Conservation (phyloP, 257 asterid genomes). For the Plantago elongata region DNA sequence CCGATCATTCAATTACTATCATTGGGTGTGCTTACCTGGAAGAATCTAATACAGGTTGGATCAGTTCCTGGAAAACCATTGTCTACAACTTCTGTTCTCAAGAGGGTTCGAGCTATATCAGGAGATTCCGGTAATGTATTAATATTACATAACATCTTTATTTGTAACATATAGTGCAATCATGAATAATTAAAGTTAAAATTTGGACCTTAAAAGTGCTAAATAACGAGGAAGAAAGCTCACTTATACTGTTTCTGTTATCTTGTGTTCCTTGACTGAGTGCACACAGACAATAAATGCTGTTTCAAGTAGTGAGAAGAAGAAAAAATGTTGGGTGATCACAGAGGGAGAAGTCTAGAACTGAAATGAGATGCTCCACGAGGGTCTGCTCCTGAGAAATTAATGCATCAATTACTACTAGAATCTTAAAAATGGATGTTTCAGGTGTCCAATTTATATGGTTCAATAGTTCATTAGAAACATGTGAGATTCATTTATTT, state of each 20-base stretch:
- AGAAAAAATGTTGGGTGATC: too few relatives aligned
- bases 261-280: neutral
- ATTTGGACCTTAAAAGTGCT: too few relatives aligned
- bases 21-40: neutral
- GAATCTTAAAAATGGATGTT: neutral
- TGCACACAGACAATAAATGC: neutral
- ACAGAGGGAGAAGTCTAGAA: too few relatives aligned
- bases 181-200: too few relatives aligned
- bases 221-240: too few relatives aligned
- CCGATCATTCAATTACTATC: neutral
- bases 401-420: neutral
- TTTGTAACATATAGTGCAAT: neutral
- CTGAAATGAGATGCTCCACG: too few relatives aligned
- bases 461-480: neutral
- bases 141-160: neutral
- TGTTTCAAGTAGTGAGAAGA: too few relatives aligned
- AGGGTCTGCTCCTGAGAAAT: neutral
- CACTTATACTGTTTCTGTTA: too few relatives aligned
- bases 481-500: too few relatives aligned
- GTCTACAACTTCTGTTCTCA: slow-evolving; percentile 29
- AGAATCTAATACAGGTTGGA: slow-evolving; percentile 40
- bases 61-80: slow-evolving; percentile 33
- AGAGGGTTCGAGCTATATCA: slow-evolving; percentile 34
- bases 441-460: neutral
- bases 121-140: slow-evolving; percentile 40